phyloP scores from a whole-genome alignment of 441 rosid species.

The Populus tomentosa region DNA sequence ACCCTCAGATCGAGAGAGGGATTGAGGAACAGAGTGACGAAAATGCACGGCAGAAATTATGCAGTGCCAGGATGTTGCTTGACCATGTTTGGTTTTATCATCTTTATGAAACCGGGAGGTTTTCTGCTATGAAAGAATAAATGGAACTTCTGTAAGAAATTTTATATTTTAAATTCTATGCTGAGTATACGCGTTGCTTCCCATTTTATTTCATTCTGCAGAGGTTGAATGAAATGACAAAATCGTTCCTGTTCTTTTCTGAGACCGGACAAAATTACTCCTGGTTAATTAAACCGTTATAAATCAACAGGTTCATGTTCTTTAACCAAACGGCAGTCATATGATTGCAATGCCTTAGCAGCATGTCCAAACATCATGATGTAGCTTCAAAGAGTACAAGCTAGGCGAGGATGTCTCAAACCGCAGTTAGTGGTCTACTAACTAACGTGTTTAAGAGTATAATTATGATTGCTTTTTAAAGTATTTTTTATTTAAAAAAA shows the following conservation, averaged over 20 bases:
- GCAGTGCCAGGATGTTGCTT: conserved; percentile 52
- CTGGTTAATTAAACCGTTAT: neutral
- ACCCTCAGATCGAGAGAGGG: conserved; percentile 59
- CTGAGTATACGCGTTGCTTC: neutral
- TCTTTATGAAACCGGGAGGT: conserved; percentile 73
- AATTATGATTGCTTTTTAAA: no score
- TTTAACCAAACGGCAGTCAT: neutral
- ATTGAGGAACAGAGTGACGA: conserved; percentile 47
- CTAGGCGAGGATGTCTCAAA: neutral
- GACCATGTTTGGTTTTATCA: conserved; percentile 89
- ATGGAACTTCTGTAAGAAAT: neutral
- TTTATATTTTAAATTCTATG: neutral
- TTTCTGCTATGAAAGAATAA: conserved; percentile 52
- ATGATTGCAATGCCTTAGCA: neutral
- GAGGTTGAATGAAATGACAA: neutral
- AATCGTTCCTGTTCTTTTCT: neutral
- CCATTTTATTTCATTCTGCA: neutral
- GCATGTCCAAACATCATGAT: neutral
- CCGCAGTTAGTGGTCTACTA: neutral
- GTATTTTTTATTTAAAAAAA: no score
- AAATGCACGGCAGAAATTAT: conserved; percentile 37
- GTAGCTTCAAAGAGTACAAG: no score
- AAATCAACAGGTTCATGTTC: neutral
- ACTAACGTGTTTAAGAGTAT: no score
- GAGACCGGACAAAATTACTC: neutral